phyloP scores from a whole-genome alignment of 768 basidiomycete genomes.

The Pleurotus giganteus region DNA sequence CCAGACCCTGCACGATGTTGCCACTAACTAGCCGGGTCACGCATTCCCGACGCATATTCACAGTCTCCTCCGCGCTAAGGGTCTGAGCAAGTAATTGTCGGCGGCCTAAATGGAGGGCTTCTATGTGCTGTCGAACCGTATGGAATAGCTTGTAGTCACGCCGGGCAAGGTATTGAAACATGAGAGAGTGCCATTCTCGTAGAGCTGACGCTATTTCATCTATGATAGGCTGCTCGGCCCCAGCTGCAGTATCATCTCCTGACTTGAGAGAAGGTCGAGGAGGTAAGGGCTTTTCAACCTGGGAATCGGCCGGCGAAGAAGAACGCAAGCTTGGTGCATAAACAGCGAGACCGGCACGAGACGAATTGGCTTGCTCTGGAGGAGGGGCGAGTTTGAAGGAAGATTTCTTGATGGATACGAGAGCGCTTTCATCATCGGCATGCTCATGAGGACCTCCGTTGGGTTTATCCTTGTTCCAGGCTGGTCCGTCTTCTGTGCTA shows the following conservation, averaged over 20 bases:
- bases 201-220: conserved; percentile 97
- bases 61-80: conserved; percentile 82
- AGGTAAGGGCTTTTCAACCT: conserved; percentile 70
- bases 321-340: conserved; percentile 78
- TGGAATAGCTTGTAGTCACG: conserved; percentile 91
- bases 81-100: conserved; percentile 87
- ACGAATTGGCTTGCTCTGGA: conserved; percentile 71
- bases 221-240: conserved; percentile 82
- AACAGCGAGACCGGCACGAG: conserved; percentile 69
- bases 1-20: conserved; percentile 89
- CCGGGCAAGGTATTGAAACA: conserved; percentile 87
- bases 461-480: conserved; percentile 45
- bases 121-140: conserved; percentile 83
- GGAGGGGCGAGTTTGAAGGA: conserved; percentile 74
- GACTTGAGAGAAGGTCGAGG: conserved; percentile 94
- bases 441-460: conserved; percentile 23
- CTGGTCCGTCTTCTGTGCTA: conserved; percentile 43
- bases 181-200: conserved; percentile 91
- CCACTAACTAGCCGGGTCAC: conserved; percentile 85
- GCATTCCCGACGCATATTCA: conserved; percentile 78
- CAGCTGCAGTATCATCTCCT: conserved; percentile 89
- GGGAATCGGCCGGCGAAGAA: conserved; percentile 62
- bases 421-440: conserved; percentile 38
- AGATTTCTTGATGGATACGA: conserved; percentile 38
- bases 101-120: conserved; percentile 87